Conservation (phyloP, 1,139 yeast genomes). For the Kurtzmaniella quercitrusa region DNA sequence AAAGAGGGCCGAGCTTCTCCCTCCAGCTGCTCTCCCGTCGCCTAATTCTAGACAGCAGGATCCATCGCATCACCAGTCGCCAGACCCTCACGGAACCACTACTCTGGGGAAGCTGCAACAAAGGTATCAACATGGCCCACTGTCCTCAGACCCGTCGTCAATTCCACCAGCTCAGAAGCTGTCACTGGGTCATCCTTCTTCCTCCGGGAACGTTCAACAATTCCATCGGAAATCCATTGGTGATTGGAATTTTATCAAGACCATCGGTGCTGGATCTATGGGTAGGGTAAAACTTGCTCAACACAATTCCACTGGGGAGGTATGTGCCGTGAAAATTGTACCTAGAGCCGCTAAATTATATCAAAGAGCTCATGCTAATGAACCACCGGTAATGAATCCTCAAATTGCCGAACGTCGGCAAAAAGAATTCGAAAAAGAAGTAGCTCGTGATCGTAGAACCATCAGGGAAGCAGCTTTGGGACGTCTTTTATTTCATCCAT, state of each 20-base stretch:
- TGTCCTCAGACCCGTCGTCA: too few relatives aligned
- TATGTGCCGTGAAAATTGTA: conserved; percentile 83
- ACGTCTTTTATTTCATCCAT: conserved; percentile 84
- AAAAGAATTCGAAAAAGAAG: conserved; percentile 79
- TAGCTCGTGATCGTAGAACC: conserved; percentile 88
- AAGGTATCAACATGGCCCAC: neutral
- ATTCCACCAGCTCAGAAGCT: neutral
- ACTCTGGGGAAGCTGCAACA: neutral
- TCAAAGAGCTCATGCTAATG: conserved; percentile 72
- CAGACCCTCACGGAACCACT: conserved; percentile 2
- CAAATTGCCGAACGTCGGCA: conserved; percentile 58
- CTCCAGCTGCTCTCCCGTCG: conserved; percentile 21
- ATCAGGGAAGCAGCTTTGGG: conserved; percentile 95
- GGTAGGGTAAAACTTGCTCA: conserved; percentile 95
- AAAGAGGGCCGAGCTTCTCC: conserved; percentile 18
- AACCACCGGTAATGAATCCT: conserved; percentile 56
- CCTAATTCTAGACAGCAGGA: conserved; percentile 8
- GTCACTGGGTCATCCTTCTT: neutral
- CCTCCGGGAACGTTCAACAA: conserved; percentile 33
- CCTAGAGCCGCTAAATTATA: conserved; percentile 76
- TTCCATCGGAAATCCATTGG: conserved; percentile 88
- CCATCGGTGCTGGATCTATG: conserved; percentile 98
- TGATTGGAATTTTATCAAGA: conserved; percentile 93
- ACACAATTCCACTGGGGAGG: conserved; percentile 74
- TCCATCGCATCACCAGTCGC: neutral